Conservation (phyloP, 805 yeast species). For the Torulaspora delbrueckii region DNA sequence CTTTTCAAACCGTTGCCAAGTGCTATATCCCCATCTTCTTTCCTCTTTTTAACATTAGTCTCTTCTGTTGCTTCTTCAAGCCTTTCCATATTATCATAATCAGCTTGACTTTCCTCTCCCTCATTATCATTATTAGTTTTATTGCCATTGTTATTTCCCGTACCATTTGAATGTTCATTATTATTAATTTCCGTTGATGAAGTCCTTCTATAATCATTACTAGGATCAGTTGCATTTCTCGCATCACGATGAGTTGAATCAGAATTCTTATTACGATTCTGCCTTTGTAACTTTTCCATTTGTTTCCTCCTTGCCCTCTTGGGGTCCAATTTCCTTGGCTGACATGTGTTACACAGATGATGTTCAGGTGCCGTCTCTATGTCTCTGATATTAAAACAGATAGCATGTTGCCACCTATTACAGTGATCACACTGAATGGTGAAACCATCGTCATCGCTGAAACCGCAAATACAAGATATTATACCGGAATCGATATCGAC, state of each 20-base stretch:
- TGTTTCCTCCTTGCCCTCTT: conserved; percentile 43
- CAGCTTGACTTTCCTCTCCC: conserved; percentile 5
- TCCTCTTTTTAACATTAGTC: conserved; percentile 15
- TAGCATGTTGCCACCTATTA: conserved; percentile 90
- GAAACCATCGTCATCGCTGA: conserved; percentile 85
- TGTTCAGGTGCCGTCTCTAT: conserved; percentile 77
- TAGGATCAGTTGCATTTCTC: background rate
- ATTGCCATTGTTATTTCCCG: background rate
- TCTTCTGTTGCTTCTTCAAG: conserved; percentile 4
- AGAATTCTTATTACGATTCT: background rate
- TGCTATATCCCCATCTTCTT: conserved; percentile 27
- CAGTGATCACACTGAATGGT: conserved; percentile 93
- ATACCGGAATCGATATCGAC: conserved; percentile 80
- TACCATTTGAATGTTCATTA: background rate
- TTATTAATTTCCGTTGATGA: background rate
- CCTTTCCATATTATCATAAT: background rate
- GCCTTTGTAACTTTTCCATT: conserved; percentile 22
- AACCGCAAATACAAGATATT: conserved; percentile 86
- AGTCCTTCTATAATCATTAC: background rate
- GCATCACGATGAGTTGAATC: background rate
- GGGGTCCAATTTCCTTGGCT: conserved; percentile 45
- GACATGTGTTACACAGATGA: conserved; percentile 75
- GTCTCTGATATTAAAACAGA: conserved; percentile 75
- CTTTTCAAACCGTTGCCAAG: conserved; percentile 4
- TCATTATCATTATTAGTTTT: conserved; percentile 3